Evolutionary conservation across 768 basidiomycete species (phyloP).

Genomic region (Kwoniella sp.): DNA sequence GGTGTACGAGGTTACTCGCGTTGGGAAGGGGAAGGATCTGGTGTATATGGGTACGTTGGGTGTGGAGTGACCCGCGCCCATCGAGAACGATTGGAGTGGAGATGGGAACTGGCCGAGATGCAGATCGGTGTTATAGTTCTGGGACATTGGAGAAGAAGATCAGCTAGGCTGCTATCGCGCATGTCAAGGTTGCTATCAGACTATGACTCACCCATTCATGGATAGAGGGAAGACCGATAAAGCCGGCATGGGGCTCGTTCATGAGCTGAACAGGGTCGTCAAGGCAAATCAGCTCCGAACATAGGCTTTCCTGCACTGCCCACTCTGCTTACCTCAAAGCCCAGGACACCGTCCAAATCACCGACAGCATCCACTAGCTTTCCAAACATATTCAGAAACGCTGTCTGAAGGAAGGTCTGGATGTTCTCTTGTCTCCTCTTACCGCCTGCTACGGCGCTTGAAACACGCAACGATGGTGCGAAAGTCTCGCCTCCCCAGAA

Average conservation of each 20-base stretch:
- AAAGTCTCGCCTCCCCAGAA: slow-evolving; percentile 93
- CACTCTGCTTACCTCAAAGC: slow-evolving; percentile 76
- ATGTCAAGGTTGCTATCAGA: not conserved
- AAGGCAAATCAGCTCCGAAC: not conserved
- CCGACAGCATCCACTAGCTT: slow-evolving; percentile 69
- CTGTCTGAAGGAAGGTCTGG: slow-evolving; percentile 79
- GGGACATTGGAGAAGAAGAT: not conserved
- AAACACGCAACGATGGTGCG: slow-evolving; percentile 68
- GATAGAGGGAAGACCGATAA: slow-evolving; percentile 77
- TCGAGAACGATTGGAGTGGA: slow-evolving; percentile 82
- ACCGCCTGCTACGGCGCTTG: slow-evolving; percentile 37
- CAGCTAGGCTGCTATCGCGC: not conserved
- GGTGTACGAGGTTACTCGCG: slow-evolving; percentile 64
- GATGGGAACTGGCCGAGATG: slow-evolving; percentile 74
- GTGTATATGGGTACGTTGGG: slow-evolving; percentile 71
- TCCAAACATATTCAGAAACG: slow-evolving; percentile 78
- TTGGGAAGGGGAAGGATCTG: slow-evolving; percentile 87
- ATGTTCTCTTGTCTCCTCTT: slow-evolving; percentile 64
- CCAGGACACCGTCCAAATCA: slow-evolving; percentile 75
- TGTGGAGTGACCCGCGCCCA: slow-evolving; percentile 87
- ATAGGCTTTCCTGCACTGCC: not conserved
- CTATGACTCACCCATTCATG: slow-evolving; percentile 66
- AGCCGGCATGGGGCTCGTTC: slow-evolving; percentile 94
- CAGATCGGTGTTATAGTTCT: slow-evolving; percentile 90
- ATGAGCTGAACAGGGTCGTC: slow-evolving; percentile 64